These are phyloP conservation scores for Acanthamoeba sp. DNA, from an alignment of 208 protist species.

Conservation along the genomic window DNA sequence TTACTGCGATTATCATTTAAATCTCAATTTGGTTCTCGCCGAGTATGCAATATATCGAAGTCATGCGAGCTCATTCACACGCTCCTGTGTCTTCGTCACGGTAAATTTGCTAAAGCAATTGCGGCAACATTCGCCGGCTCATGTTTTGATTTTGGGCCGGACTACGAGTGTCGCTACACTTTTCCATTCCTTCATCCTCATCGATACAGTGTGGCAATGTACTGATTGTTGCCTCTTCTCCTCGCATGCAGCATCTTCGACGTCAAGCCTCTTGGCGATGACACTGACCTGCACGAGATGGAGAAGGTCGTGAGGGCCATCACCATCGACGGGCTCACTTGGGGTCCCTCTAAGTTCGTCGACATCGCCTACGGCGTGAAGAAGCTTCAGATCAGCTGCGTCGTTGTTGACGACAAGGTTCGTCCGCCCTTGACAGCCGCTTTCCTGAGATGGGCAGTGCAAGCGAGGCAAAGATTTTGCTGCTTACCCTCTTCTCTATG, in stretches of 20 bases:
- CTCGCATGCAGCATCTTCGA: not conserved
- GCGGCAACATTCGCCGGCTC: not conserved
- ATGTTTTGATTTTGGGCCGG: not conserved
- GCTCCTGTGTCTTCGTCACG: not conserved
- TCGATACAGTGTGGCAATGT: slow-evolving; percentile 87
- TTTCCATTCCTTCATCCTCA: not conserved
- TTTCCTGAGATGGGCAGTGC: too few species aligned
- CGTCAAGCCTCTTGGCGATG: slow-evolving; percentile 1
- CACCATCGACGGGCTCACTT: slow-evolving; percentile 93
- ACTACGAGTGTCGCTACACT: not conserved
- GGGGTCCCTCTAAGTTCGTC: slow-evolving; percentile 94
- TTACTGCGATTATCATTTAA: too few species aligned
- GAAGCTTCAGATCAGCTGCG: slow-evolving; percentile 95
- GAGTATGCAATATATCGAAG: not conserved
- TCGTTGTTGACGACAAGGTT: slow-evolving; percentile 93
- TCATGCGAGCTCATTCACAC: slow-evolving; percentile 86
- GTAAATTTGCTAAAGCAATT: not conserved
- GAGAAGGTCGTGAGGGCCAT: slow-evolving; percentile 92
- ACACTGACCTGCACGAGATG: slow-evolving; percentile 90
- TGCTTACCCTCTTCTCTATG: too few species aligned
- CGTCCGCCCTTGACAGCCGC: not conserved
- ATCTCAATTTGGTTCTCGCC: too few species aligned
- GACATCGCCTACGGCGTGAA: slow-evolving; percentile 94
- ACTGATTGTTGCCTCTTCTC: not conserved
- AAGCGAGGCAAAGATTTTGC: too few species aligned